These are phyloP conservation scores for Kuraishia borneana DNA, from an alignment of 805 yeast species.

Conservation along the genomic window DNA sequence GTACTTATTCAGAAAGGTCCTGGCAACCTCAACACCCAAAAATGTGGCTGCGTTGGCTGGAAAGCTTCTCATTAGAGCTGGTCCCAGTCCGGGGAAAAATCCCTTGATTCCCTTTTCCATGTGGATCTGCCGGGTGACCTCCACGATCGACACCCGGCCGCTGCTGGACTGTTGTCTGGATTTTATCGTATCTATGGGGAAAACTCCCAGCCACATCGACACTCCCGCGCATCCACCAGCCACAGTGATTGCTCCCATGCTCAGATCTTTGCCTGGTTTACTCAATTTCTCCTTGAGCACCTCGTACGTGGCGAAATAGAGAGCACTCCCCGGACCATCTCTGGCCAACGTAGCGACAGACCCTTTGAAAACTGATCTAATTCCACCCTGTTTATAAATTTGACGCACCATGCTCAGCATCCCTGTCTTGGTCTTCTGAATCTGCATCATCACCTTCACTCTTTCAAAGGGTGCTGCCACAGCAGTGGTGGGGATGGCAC, in stretches of 20 bases:
- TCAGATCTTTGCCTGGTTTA: slow-evolving; percentile 36
- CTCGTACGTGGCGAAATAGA: slow-evolving; percentile 93
- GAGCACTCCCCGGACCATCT: slow-evolving; percentile 96
- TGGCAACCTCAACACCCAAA: slow-evolving; percentile 83
- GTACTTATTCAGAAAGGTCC: slow-evolving; percentile 8
- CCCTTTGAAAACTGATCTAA: slow-evolving; percentile 80
- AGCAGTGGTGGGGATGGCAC: slow-evolving; percentile 90
- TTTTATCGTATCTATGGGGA: slow-evolving; percentile 94
- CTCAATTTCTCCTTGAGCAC: slow-evolving; percentile 55
- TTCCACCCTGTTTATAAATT: slow-evolving; percentile 71
- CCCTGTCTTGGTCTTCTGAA: slow-evolving; percentile 42
- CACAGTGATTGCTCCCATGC: slow-evolving; percentile 63
- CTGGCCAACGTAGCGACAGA: slow-evolving; percentile 87
- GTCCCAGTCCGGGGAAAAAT: slow-evolving; percentile 96
- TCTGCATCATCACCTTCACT: slow-evolving; percentile 86
- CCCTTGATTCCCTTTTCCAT: slow-evolving; percentile 74
- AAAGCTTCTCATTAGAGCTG: slow-evolving; percentile 88
- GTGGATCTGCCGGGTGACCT: slow-evolving; percentile 62
- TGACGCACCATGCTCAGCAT: slow-evolving; percentile 53
- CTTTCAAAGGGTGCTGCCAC: slow-evolving; percentile 98
- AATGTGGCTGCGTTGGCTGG: slow-evolving; percentile 99
- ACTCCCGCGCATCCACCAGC: slow-evolving; percentile 97
- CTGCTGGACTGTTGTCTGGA: slow-evolving; percentile 65
- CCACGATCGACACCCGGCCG: slow-evolving; percentile 39
- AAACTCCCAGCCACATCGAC: slow-evolving; percentile 92